Base-by-base conservation (phyloP, 352 stramenopile species). In the Globisporangium mamillatum region DNA sequence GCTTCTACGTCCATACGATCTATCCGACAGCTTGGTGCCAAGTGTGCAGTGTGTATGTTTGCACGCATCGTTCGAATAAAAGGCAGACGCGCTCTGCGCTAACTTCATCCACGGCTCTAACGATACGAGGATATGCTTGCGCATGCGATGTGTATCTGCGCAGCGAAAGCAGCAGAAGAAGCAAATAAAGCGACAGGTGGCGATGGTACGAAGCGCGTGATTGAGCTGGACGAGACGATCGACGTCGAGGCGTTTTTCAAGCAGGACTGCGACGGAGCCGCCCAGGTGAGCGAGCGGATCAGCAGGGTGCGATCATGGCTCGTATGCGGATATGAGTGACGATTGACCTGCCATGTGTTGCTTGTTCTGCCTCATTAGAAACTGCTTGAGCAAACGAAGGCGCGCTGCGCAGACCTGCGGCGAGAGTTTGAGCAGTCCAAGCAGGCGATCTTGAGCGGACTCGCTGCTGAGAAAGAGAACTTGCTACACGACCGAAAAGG, bases 381-480 rank as follows among this genome's bases (percentile, higher is more conserved):
- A 77, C 63, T 94, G 36, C 60, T 86, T 24, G 80, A 84, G 41
- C 84, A 92, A 68, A 76, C 84, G 22, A 82, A 86, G 36, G 14
- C 72, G 20, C 75, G 77, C 25, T 79, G 71, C 3, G 68, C 72
- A 9, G 80, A 90, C 48, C 73, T 94, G 38, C 74, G 75, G 8
- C 72, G 64, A 62, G 74, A 91, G 56, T 73, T 92, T 57, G 73
- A 80, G 27, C 73, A 77, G 38, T 80, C 82, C 20, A 91, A 89
- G 62, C 73, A 84, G 58, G 69, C 70, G 56, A 74, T 94, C 58
- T 55, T 89, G 53, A 75, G 84, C 65, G 77, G 76, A 3, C 67
- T 92, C 3, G 64, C 82, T n/a, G 80, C 79, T 3, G 81, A 90
- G 64, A 90, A 90, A 52, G 82, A 88, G 56, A 89, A 85, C 44